phyloP scores from a whole-genome alignment of 83 land plant species.

The Thuja plicata region DNA sequence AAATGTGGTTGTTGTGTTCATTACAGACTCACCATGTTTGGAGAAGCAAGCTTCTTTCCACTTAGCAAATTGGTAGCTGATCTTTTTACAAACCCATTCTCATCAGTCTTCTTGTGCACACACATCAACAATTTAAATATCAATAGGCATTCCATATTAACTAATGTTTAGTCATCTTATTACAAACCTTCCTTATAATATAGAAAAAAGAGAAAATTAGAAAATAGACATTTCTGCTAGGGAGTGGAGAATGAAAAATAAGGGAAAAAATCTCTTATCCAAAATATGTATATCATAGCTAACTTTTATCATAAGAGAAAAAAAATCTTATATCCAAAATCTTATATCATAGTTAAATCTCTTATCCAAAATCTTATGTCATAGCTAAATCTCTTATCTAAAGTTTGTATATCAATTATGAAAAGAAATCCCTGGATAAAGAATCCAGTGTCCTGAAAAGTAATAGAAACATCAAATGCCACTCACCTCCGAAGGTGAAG shows the following conservation, averaged over 20 bases:
- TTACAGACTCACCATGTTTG: slow-evolving; percentile 18
- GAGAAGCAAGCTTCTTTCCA: slow-evolving; percentile 30
- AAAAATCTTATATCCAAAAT: neutral
- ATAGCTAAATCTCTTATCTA: too few relatives aligned
- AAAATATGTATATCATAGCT: neutral
- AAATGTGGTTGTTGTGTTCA: neutral
- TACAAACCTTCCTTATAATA: neutral
- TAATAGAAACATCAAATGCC: neutral
- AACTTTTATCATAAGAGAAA: neutral
- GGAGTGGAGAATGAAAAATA: neutral
- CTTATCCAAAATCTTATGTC: neutral
- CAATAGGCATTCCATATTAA: neutral
- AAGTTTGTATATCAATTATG: neutral
- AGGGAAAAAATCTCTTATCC: neutral
- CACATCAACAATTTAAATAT: neutral
- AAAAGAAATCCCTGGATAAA: neutral
- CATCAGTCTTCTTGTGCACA: slow-evolving; percentile 14
- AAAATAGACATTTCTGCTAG: slow-evolving; percentile 1
- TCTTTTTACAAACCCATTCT: slow-evolving; percentile 26
- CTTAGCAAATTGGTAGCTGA: slow-evolving; percentile 52
- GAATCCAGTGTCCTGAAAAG: neutral
- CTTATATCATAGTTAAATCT: neutral
- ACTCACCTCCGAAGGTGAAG: slow-evolving; percentile 10
- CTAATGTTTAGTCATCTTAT: neutral
- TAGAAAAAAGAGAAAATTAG: neutral